Evolutionary conservation across 139 green algal species (phyloP).

Genomic region (Chlorella sorokiniana): DNA sequence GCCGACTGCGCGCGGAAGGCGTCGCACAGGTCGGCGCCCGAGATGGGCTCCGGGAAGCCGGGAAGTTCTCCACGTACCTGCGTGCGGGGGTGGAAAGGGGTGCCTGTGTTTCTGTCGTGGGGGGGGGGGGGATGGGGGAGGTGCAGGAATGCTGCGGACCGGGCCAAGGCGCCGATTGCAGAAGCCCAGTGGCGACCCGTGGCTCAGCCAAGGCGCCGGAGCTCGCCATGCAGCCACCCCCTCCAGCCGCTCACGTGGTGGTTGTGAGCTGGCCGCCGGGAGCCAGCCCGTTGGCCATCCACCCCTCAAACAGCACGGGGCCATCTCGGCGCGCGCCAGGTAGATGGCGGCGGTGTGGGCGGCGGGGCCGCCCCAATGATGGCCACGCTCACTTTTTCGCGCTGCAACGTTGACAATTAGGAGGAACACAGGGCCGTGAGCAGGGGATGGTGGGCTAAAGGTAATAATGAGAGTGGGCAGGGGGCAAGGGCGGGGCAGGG

Average conservation of each 20-base stretch:
- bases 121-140: not conserved
- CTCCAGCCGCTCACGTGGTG: constrained; percentile 55
- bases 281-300: constrained; percentile 69
- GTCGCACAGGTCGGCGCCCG: constrained; percentile 64
- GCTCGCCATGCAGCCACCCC: not conserved
- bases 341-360: constrained; percentile 83
- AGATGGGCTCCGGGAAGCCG: constrained; percentile 74
- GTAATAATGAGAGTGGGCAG: no score
- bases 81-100: not conserved
- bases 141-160: no score
- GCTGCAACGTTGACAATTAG: no score
- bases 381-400: constrained; percentile 48
- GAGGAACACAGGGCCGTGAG: no score
- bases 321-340: constrained; percentile 69
- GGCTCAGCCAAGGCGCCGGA: no score
- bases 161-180: no score
- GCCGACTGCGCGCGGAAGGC: constrained; percentile 45
- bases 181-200: no score
- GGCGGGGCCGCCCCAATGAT: constrained; percentile 75
- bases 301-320: constrained; percentile 75
- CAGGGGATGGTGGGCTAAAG: no score
- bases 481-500: no score
- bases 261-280: constrained; percentile 80
- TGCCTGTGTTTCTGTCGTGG: no score
- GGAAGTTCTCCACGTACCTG: constrained; percentile 78